Percentiles rank a stretch among this genome's conserved stretches.
phyloP scores from a whole-genome alignment of 257 asterid genomes.

The Agastache rugosa region DNA sequence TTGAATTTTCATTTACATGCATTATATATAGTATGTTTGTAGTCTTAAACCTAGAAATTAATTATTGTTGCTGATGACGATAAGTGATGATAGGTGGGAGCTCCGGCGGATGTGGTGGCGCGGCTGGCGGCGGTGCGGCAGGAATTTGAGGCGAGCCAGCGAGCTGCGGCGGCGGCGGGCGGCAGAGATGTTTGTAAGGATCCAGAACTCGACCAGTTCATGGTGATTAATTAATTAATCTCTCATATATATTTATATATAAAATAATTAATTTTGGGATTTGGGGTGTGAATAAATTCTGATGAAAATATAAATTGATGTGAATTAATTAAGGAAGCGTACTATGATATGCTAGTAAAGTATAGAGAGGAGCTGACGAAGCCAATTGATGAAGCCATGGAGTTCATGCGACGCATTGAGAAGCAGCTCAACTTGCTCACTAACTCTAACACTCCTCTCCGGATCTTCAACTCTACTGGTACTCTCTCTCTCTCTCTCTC shows the following conservation, averaged over 20 bases:
- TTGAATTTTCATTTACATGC: background rate
- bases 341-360: conserved; percentile 91
- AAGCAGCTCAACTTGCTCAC: conserved; percentile 81
- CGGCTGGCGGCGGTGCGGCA: conserved; percentile 73
- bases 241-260: background rate
- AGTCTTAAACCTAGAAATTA: background rate
- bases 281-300: too few relatives aligned
- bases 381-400: conserved; percentile 95
- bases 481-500: conserved; percentile 7
- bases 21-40: background rate
- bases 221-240: conserved; percentile 48
- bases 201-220: conserved; percentile 96
- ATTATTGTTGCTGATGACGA: background rate
- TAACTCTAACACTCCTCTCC: conserved; percentile 47
- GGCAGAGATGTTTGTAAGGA: conserved; percentile 65
- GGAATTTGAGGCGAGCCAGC: conserved; percentile 75
- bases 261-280: background rate
- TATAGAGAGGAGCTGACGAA: conserved; percentile 85
- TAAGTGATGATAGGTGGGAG: conserved; percentile 72
- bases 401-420: conserved; percentile 87
- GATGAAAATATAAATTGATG: too few relatives aligned
- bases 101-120: conserved; percentile 90
- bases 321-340: conserved; percentile 65
- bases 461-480: conserved; percentile 63
- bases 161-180: conserved; percentile 47